Evolutionary conservation across 106 monocot genomes (phyloP), one percentile per base, ranked within the genome.

Genomic region (Ottelia alismoides): DNA sequence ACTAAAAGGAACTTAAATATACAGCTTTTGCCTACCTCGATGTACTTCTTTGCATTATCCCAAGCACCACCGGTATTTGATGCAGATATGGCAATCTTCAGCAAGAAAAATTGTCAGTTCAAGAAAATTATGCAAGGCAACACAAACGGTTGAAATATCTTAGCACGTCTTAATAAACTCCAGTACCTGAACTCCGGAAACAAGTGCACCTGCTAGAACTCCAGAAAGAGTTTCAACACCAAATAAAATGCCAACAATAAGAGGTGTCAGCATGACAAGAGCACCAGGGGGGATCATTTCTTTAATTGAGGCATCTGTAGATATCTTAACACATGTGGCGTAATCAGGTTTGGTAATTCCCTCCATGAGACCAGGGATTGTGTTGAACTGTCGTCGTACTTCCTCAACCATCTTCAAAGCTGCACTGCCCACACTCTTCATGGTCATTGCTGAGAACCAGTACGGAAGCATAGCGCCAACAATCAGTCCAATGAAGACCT

Each of bases 391-490:
- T 48, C 66, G 18, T 19, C 66, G 66, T n/a, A 67, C 66, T 26
- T 67, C 66, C 57, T 67, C 66, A 22, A 67, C 66, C 66, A 67
- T 67, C 57, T 67, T 67, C 20, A 67, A 26, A 20, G 66, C 66
- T 3, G 66, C 66, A 25, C 57, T 67, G 1, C 66, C 66, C 43
- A 67, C 66, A 49, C 57, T 67, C 50, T 67, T 67, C 66, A 67
- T 67, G 11, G 66, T 67, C 66, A 67, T 67, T 49, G 66, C 56
- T 1, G 66, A 67, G 66, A 67, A 67, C 66, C 56, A 67, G 57
- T 67, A 67, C 0, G 66, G 66, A 31, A 67, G 66, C 66, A 67
- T 67, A 12, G 66, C 66, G 18, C 66, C 56, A 6, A 67, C 66
- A 21, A 67, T 51, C 50, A 67, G 12, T 2, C 66, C 66, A 26